phyloP scores from a whole-genome alignment of 129 eudicot genomes.

The Helichrysum umbraculigerum region DNA sequence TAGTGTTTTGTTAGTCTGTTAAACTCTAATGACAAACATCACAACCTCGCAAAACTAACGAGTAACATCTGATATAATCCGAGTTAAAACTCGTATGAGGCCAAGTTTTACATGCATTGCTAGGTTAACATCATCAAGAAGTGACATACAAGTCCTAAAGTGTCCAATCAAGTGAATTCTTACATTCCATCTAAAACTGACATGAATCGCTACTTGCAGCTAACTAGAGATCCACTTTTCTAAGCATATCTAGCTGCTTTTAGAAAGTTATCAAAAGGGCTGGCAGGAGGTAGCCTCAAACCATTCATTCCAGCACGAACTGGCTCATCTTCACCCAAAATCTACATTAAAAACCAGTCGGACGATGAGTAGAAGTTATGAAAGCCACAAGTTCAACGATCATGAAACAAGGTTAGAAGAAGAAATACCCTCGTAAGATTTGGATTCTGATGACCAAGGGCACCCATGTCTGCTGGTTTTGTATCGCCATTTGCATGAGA shows the following conservation, averaged over 20 bases:
- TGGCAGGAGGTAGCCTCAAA: conserved; percentile 92
- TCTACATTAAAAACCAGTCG: conserved; percentile 41
- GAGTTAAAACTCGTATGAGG: conserved; percentile 21
- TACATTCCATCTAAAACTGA: conserved; percentile 22
- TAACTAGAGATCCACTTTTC: not conserved
- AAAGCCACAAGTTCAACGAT: not conserved
- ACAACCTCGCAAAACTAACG: not conserved
- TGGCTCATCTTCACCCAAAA: conserved; percentile 40
- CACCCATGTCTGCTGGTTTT: conserved; percentile 28
- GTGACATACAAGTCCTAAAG: conserved; percentile 20
- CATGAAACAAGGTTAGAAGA: not conserved
- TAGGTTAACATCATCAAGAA: not conserved
- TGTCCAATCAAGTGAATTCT: conserved; percentile 21
- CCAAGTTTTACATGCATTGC: conserved; percentile 11
- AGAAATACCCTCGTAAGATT: conserved; percentile 44
- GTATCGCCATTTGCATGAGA: conserved; percentile 46
- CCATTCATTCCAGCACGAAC: conserved; percentile 30
- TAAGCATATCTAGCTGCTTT: conserved; percentile 72
- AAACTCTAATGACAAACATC: not conserved
- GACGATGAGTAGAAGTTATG: not conserved
- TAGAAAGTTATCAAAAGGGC: conserved; percentile 97
- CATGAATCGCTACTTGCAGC: conserved; percentile 1
- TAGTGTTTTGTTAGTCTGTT: not conserved
- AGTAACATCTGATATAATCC: not conserved
- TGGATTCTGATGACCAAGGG: conserved; percentile 26